Evolutionary conservation across 192 early-diverging fungal genomes (phyloP), one percentile per base, ranked within the genome.

Genomic region (Coemansia sp.): DNA sequence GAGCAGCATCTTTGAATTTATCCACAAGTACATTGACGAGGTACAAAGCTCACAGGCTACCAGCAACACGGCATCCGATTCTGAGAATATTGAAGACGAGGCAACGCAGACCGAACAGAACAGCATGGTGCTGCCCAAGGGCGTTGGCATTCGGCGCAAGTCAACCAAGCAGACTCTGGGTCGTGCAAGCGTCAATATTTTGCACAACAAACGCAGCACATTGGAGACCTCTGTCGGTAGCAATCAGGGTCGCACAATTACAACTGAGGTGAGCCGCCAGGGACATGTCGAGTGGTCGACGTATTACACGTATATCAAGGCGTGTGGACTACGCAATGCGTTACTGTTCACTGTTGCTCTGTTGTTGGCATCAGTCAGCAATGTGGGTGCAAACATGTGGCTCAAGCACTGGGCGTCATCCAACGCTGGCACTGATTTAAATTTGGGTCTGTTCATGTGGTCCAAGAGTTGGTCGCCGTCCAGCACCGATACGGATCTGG

Each of bases 341-440:
- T 3, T 41, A 1, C 10, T 62, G 2, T 15, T 51, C 5, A 6
- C 24, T 7, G 25, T 17, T 2, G 29, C 48, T 0, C 7, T 51
- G 6, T 2, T 62, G 2, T 2, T 51, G 8, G 3, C 48, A 8
- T 8, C 49, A 3, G 25, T 35, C 32, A 51, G 22, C 19, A 37
- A 22, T 2, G n/a, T 62, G 9, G 2, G 24, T 3, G 49, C 60
- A 10, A 62, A 17, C 12, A 29, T 49, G 14, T 62, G 60, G 60
- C 60, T 62, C 5, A 62, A 51, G 49, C 60, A 51, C 24, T 62
- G 60, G 60, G 49, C 60, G n/a, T 51, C 60, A 41, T 29, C 60
- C 10, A 62, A 51, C 14, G 9, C 15, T 4, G 4, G 3, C 3
- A n/a, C 32, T 1, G 19, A 57, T 15, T 15, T 25, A 15, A 43